Base-by-base conservation (phyloP, 1,284 basidiomycete genomes). In the Retiboletus flavoniger region DNA sequence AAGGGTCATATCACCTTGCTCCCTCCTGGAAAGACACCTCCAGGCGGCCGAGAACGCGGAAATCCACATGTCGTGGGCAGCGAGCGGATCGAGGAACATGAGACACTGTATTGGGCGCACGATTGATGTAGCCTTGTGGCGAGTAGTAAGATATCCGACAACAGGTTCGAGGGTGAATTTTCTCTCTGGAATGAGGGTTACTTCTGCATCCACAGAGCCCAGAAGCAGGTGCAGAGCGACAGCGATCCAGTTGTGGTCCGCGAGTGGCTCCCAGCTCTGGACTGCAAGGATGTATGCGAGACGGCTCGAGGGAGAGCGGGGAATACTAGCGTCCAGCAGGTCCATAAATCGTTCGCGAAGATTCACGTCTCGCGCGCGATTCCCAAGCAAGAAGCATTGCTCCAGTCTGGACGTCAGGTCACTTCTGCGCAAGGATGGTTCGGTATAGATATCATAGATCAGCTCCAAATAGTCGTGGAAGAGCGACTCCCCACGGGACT, bases 361-460 rank as follows among this genome's bases (percentile, higher is more conserved):
- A 8, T 75, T 72, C 0, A 89, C 78, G 64, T 98, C 93, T 60
- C 88, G 82, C 17, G 91, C 89, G 31, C 93, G 85, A 67, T 93
- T 96, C 5, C 97, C 97, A 28, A 98, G 79, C 36, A 99, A 78
- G 78, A 99, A 99, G 0, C 95, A 88, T 29, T 91, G 87, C 67
- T 99, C 98, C 19, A 99, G 81, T 14, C 94, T 86, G 47, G 93
- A 89, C 0, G 97, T 99, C 55, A 99, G 78, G 63, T 99, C 97
- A 55, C 93, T 97, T 47, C 95, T 85, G 19, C 92, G 86, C 36
- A 99, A 78, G 5, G 78, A 75, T 3, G 93, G 87, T 43, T 95
- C 90, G 9, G 89, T 91, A 75, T 98, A 99, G 64, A 99, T 95
- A 61, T 95, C 91, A 66, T 93, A 91, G 58, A 99, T 91, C 53